These are phyloP conservation scores for Pecoramyces ruminantium DNA, from an alignment of 192 early-diverging fungal genomes.

Conservation along the genomic window DNA sequence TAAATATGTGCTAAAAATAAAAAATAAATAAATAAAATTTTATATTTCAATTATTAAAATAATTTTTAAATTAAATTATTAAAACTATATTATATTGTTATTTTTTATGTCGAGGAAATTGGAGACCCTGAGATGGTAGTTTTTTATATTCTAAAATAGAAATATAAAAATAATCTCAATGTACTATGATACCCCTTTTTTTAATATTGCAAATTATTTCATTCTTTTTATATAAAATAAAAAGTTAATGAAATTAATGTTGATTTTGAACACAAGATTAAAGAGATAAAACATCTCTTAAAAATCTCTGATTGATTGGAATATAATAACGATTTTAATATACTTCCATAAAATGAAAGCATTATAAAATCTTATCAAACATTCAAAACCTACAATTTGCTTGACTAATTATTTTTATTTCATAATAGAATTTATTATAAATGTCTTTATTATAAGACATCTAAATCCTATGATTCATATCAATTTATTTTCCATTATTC, in stretches of 20 bases:
- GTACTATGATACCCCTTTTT: not conserved
- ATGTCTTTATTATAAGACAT: too few relatives aligned
- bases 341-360: too few relatives aligned
- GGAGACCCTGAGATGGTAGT: not conserved
- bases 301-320: not conserved
- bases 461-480: too few relatives aligned
- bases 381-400: not conserved
- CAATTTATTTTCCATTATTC: too few relatives aligned
- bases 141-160: not conserved
- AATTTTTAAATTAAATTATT: too few relatives aligned
- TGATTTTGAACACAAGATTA: not conserved
- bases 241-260: not conserved
- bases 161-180: not conserved
- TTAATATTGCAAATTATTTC: not conserved
- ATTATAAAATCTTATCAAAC: not conserved
- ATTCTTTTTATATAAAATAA: not conserved
- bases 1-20: too few relatives aligned
- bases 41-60: too few relatives aligned
- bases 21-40: too few relatives aligned
- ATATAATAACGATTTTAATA: not conserved
- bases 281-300: not conserved
- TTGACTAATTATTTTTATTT: not conserved
- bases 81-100: too few relatives aligned
- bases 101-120: not conserved
- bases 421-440: too few relatives aligned